Evolutionary conservation across 2,329 filamentous ascomycete species (phyloP).

Genomic region (Calonectria pteridis): DNA sequence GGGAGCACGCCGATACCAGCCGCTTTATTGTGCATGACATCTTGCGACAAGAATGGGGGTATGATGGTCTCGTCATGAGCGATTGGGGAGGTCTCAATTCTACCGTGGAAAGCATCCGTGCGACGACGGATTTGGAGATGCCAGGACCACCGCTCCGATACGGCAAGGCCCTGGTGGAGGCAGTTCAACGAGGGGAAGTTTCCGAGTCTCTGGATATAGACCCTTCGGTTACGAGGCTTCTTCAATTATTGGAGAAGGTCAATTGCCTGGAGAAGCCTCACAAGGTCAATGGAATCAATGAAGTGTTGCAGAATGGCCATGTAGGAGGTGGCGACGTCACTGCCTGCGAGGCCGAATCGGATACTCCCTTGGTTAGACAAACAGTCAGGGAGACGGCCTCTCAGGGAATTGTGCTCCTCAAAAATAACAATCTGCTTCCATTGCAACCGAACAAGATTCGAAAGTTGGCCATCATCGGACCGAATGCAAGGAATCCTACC

Average conservation of each 20-base stretch:
- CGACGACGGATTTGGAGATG: slow-evolving; percentile 36
- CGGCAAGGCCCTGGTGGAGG: background rate
- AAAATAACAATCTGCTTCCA: slow-evolving; percentile 71
- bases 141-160: slow-evolving; percentile 15
- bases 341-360: background rate
- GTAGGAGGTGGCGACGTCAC: background rate
- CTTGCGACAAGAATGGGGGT: slow-evolving; percentile 48
- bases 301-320: background rate
- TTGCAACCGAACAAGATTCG: background rate
- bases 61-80: slow-evolving; percentile 48
- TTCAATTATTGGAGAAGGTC: background rate
- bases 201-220: slow-evolving; percentile 1
- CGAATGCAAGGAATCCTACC: background rate
- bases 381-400: slow-evolving; percentile 23
- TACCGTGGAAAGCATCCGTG: slow-evolving; percentile 41
- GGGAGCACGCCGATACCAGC: background rate
- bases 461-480: slow-evolving; percentile 4
- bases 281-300: background rate
- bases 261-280: background rate
- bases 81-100: slow-evolving; percentile 50
- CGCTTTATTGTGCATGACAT: slow-evolving; percentile 28
- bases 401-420: slow-evolving; percentile 65
- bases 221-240: background rate
- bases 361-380: background rate
- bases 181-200: background rate